Conservation (phyloP, 805 yeast species). For the Komagataella pastoris region DNA sequence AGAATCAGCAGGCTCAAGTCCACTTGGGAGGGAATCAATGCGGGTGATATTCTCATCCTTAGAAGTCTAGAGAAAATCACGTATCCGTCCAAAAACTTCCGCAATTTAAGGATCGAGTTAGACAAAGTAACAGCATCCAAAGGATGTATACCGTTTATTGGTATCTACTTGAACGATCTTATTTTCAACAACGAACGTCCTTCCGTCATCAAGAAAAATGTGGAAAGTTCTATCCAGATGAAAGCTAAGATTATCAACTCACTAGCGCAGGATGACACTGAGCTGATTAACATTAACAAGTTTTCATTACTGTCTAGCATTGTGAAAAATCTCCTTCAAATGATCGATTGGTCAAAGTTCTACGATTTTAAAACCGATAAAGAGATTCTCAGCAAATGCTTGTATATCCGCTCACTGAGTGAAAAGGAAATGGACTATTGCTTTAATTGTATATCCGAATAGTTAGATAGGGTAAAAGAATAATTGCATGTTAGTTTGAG, state of each 20-base stretch:
- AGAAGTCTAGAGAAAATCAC: conserved; percentile 57
- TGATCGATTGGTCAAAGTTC: conserved; percentile 74
- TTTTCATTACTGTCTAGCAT: conserved; percentile 65
- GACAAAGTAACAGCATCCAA: conserved; percentile 43
- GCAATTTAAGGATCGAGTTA: conserved; percentile 49
- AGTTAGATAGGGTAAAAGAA: background rate
- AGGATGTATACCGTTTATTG: conserved; percentile 88
- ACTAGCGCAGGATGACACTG: conserved; percentile 14
- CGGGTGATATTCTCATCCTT: conserved; percentile 58
- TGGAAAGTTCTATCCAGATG: conserved; percentile 3
- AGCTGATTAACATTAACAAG: conserved; percentile 62
- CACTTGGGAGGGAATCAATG: conserved; percentile 66
- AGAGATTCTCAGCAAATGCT: conserved; percentile 69
- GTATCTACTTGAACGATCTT: conserved; percentile 73
- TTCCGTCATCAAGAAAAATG: conserved; percentile 20
- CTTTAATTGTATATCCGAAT: conserved; percentile 5
- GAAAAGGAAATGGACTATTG: conserved; percentile 57
- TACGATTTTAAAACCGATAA: conserved; percentile 43
- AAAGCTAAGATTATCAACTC: conserved; percentile 5
- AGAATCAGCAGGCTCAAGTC: conserved; percentile 42
- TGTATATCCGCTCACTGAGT: conserved; percentile 62
- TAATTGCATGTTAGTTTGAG: background rate
- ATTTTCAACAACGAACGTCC: conserved; percentile 60
- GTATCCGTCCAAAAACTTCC: conserved; percentile 65
- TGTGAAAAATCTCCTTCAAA: conserved; percentile 62